Evolutionary conservation across 257 asterid species (phyloP).

Genomic region (Eucommia ulmoides): DNA sequence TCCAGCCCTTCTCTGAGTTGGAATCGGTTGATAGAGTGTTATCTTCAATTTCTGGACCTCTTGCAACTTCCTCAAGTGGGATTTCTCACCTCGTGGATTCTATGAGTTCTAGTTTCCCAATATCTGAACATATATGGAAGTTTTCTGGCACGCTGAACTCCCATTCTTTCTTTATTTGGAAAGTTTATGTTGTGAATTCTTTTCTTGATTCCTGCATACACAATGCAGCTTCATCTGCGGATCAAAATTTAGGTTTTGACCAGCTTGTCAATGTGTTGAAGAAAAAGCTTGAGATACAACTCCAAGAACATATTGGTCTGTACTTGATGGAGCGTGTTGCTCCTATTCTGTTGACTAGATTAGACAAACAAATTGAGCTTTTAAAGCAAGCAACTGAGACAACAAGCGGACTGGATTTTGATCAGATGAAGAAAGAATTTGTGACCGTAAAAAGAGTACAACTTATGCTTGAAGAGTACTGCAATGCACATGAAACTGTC

Average conservation of each 20-base stretch:
- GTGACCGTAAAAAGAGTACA: slow-evolving; percentile 42
- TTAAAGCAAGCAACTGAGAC: slow-evolving; percentile 41
- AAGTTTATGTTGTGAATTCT: slow-evolving; percentile 65
- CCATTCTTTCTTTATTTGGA: slow-evolving; percentile 84
- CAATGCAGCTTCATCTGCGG: slow-evolving; percentile 53
- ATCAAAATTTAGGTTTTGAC: slow-evolving; percentile 78
- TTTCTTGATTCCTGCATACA: slow-evolving; percentile 79
- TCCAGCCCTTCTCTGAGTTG: slow-evolving; percentile 76
- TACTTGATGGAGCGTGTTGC: slow-evolving; percentile 77
- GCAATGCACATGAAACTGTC: slow-evolving; percentile 77
- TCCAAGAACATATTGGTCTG: slow-evolving; percentile 60
- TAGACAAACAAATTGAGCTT: slow-evolving; percentile 54
- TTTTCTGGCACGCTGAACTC: slow-evolving; percentile 43
- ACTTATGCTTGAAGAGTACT: slow-evolving; percentile 77
- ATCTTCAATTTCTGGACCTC: slow-evolving; percentile 31
- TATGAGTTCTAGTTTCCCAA: slow-evolving; percentile 55
- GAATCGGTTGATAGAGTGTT: slow-evolving; percentile 64
- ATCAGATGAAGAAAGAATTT: slow-evolving; percentile 23
- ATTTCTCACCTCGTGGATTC: slow-evolving; percentile 46
- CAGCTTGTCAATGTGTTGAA: slow-evolving; percentile 71
- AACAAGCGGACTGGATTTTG: slow-evolving; percentile 26
- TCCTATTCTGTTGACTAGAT: slow-evolving; percentile 41
- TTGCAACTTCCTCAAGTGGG: slow-evolving; percentile 36
- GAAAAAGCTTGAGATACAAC: slow-evolving; percentile 46
- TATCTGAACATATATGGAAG: slow-evolving; percentile 71